phyloP scores from a whole-genome alignment of 306 rosid species.

The Abrus precatorius region DNA sequence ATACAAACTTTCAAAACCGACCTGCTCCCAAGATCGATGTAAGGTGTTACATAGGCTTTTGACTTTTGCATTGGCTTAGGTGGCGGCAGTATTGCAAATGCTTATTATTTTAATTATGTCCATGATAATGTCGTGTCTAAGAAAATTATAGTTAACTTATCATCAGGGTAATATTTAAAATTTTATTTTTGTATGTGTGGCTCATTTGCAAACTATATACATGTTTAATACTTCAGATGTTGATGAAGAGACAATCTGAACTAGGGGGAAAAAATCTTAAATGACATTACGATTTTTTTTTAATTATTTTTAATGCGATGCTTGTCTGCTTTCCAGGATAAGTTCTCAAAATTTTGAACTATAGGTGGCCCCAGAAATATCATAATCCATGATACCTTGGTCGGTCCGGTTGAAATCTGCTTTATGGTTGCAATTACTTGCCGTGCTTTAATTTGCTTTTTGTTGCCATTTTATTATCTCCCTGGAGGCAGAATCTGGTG shows the following conservation, averaged over 20 bases:
- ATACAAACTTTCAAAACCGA: neutral
- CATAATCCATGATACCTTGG: constrained; percentile 48
- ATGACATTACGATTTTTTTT: neutral
- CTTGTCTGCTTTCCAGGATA: constrained; percentile 5
- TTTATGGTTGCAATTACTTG: constrained; percentile 46
- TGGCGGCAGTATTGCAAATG: constrained; percentile 38
- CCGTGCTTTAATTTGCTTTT: constrained; percentile 24
- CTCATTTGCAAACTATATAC: constrained; percentile 27
- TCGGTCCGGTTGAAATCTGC: constrained; percentile 41
- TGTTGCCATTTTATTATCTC: constrained; percentile 28
- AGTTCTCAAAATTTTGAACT: constrained; percentile 32
- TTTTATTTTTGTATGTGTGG: constrained; percentile 10
- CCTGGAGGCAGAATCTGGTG: constrained; percentile 55
- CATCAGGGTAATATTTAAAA: neutral
- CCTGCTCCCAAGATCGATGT: constrained; percentile 16
- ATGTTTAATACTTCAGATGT: constrained; percentile 22
- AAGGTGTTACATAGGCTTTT: constrained; percentile 44
- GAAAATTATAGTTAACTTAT: neutral
- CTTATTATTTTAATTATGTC: constrained; percentile 14
- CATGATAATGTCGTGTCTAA: neutral
- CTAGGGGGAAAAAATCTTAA: neutral
- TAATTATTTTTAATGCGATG: constrained; percentile 6
- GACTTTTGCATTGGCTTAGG: constrained; percentile 43
- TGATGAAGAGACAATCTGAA: constrained; percentile 8
- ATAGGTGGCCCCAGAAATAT: constrained; percentile 55